Evolutionary conservation across 139 green algal genomes (phyloP), one percentile per base, ranked within the genome.

Genomic region (Chlamydomonas schloesseri): DNA sequence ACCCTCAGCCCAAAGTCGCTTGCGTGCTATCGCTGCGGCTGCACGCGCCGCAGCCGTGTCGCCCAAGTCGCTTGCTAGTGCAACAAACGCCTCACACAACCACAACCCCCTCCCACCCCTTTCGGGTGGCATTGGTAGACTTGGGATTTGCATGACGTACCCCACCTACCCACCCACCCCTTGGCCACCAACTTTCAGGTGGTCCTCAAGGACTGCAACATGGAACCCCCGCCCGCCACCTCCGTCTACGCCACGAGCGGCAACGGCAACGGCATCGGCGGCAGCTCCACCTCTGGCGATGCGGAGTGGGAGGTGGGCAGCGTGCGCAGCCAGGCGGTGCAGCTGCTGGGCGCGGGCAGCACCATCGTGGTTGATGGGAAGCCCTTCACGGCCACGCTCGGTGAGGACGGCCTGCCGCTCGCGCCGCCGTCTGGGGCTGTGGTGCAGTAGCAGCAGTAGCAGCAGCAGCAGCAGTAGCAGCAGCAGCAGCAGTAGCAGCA

Each of bases 301-400:
- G 26, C 2, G 65, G 47, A 23, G 2, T 85, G 79, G 79, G 55
- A 14, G 18, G 33, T 85, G 8, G 79, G 69, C 50, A 31, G 5
- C 24, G 67, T 85, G 0, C 31, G 67, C 1, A 85, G 79, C 67
- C 31, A 69, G 31, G 24, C 8, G 21, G 79, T 85, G 20, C 65
- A 85, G 67, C 79, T 85, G 79, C 23, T 57, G 1, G 67, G 67
- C 13, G 28, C 10, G 8, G 79, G 79, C 21, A 85, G 47, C 33
- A 31, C 42, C 0, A 18, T 85, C 20, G 33, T 70, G 31, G 79
- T 85, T 21, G 79, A 85, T 33, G 79, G 79, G 1, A 47, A 70
- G 64, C 31, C 46, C 9, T 75, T 84, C 64, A n/a, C 24, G 18
- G 11, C 23, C 24, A n/a, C 1, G 20, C 18, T 67, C 18, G 60